Conservation (phyloP, 2,329 filamentous ascomycete genomes). For the Drechslerella dactyloides region DNA sequence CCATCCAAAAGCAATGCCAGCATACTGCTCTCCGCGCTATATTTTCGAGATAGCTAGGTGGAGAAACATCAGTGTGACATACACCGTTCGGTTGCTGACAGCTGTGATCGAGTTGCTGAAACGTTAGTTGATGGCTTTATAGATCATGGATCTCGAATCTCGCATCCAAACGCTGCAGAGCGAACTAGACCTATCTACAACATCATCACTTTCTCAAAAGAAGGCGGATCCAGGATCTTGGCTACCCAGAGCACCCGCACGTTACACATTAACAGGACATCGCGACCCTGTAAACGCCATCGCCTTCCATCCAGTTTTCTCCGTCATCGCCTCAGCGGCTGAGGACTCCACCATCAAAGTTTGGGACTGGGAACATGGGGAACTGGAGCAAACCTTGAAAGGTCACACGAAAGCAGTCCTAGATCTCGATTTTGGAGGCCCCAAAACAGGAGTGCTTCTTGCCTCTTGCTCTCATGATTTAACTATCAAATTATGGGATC, state of each 20-base stretch:
- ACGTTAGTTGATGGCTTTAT: constrained; percentile 52
- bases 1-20: not conserved
- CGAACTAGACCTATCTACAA: constrained; percentile 84
- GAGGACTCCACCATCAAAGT: constrained; percentile 95
- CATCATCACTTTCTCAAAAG: constrained; percentile 74
- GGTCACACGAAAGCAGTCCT: constrained; percentile 88
- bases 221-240: constrained; percentile 85
- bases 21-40: not conserved
- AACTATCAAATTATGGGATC: constrained; percentile 95
- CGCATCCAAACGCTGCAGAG: constrained; percentile 74
- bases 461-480: constrained; percentile 86
- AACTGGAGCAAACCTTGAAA: constrained; percentile 87
- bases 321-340: constrained; percentile 84
- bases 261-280: constrained; percentile 83
- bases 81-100: constrained; percentile 43
- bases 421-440: constrained; percentile 88
- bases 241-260: constrained; percentile 81
- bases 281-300: constrained; percentile 81
- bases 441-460: constrained; percentile 76
- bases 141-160: constrained; percentile 94
- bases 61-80: constrained; percentile 29
- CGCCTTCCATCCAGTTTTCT: constrained; percentile 91
- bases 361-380: constrained; percentile 95
- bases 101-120: constrained; percentile 42
- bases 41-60: not conserved